Conservation (phyloP, 2,329 filamentous ascomycete species). For the Madurella fahalii region DNA sequence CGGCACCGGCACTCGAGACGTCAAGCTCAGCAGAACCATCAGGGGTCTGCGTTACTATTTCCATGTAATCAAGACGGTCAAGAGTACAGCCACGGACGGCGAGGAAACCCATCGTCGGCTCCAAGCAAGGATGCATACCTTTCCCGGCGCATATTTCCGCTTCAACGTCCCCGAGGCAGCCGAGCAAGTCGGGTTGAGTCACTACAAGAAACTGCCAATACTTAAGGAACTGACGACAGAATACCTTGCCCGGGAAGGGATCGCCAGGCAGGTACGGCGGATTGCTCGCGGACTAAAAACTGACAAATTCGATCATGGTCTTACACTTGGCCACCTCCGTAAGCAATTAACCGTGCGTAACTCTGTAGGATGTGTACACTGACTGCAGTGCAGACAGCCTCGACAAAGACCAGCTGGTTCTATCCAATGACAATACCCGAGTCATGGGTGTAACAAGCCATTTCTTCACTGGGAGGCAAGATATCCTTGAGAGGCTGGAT, state of each 20-base stretch:
- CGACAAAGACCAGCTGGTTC: conserved; percentile 18
- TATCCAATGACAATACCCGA: conserved; percentile 2
- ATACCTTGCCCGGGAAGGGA: conserved; percentile 21
- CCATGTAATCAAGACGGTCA: conserved; percentile 15
- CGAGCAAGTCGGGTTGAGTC: conserved; percentile 22
- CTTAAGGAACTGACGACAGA: conserved; percentile 24
- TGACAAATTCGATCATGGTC: conserved; percentile 4
- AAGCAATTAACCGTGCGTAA: conserved; percentile 1
- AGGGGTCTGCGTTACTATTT: not conserved
- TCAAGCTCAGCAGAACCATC: not conserved
- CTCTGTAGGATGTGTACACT: not conserved
- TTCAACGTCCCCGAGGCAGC: conserved; percentile 28
- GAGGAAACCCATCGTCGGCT: conserved; percentile 23
- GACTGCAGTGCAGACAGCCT: conserved; percentile 11
- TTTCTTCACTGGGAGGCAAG: conserved; percentile 29
- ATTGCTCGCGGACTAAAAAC: conserved; percentile 21
- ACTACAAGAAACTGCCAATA: conserved; percentile 27
- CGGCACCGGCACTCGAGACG: conserved; percentile 28
- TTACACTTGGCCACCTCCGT: conserved; percentile 25
- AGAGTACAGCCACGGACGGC: conserved; percentile 22
- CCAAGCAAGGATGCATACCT: conserved; percentile 13
- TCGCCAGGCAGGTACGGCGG: conserved; percentile 20
- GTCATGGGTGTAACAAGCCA: conserved; percentile 12
- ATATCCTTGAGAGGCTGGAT: conserved; percentile 24
- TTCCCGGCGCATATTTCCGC: conserved; percentile 28